Evolutionary conservation across 2,329 filamentous ascomycete genomes (phyloP).

Genomic region (Pyricularia grisea): DNA sequence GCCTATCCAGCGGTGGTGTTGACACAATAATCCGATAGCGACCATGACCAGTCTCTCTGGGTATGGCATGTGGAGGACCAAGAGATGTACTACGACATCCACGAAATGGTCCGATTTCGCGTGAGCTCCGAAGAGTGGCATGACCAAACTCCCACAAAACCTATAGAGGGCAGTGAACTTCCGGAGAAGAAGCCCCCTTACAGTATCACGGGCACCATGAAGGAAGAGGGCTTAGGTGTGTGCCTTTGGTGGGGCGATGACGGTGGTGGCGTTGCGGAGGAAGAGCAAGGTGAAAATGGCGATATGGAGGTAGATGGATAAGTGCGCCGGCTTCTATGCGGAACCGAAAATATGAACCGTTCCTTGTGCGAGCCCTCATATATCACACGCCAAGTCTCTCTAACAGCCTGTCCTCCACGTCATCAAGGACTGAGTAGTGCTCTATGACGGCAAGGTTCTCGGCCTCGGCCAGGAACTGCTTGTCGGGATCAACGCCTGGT

Average conservation of each 20-base stretch:
- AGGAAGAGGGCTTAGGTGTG: slow-evolving; percentile 50
- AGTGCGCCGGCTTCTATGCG: not conserved
- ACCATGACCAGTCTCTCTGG: slow-evolving; percentile 70
- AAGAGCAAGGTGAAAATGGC: not conserved
- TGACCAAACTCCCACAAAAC: slow-evolving; percentile 69
- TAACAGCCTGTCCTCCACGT: slow-evolving; percentile 77
- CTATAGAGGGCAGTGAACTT: slow-evolving; percentile 52
- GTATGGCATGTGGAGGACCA: slow-evolving; percentile 71
- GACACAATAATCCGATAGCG: slow-evolving; percentile 33
- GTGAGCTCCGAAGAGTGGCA: slow-evolving; percentile 86
- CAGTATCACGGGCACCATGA: slow-evolving; percentile 57
- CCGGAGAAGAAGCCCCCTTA: slow-evolving; percentile 59
- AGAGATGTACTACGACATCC: slow-evolving; percentile 77
- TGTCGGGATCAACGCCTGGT: slow-evolving; percentile 88
- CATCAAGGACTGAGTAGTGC: slow-evolving; percentile 84
- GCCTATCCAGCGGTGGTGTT: not conserved
- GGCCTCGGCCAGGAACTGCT: slow-evolving; percentile 84
- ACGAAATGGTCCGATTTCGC: slow-evolving; percentile 80
- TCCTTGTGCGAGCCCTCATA: not conserved
- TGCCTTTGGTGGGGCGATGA: slow-evolving; percentile 41
- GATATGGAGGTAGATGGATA: not conserved
- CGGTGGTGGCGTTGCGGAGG: not conserved
- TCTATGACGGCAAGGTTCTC: slow-evolving; percentile 95
- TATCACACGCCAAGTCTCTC: slow-evolving; percentile 24
- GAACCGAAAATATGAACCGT: not conserved